These are phyloP conservation scores for Lachancea mirantina DNA, from an alignment of 805 yeast genomes.

Conservation along the genomic window DNA sequence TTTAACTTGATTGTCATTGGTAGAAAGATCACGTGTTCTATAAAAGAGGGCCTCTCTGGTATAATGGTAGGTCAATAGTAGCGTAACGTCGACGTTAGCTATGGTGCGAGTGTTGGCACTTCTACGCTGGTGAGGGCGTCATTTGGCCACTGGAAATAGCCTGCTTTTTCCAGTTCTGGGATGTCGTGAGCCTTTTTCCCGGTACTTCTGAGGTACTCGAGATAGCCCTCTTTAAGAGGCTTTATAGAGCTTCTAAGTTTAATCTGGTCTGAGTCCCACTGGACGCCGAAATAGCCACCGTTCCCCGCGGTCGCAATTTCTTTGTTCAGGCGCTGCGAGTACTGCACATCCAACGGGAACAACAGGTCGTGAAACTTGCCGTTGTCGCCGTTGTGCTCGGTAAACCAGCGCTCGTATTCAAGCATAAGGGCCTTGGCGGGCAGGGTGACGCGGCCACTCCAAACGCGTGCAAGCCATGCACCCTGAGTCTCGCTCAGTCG, in stretches of 20 bases:
- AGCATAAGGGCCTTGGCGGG: slow-evolving; percentile 46
- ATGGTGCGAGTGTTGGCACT: slow-evolving; percentile 12
- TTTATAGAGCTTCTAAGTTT: slow-evolving; percentile 39
- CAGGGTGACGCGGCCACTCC: slow-evolving; percentile 45
- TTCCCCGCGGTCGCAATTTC: slow-evolving; percentile 33
- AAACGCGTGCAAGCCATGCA: slow-evolving; percentile 53
- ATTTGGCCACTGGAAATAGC: slow-evolving; percentile 31
- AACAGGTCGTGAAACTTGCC: slow-evolving; percentile 45
- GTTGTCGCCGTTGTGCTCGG: slow-evolving; percentile 40
- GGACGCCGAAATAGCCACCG: slow-evolving; percentile 42
- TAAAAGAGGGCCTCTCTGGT: too few species aligned
- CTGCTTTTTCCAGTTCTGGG: slow-evolving; percentile 35
- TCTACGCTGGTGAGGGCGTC: slow-evolving; percentile 14
- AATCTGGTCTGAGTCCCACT: slow-evolving; percentile 45
- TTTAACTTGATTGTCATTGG: too few species aligned
- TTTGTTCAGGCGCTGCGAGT: slow-evolving; percentile 40
- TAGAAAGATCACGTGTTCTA: too few species aligned
- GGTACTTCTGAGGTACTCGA: slow-evolving; percentile 33
- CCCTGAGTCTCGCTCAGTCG: slow-evolving; percentile 56
- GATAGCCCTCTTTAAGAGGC: slow-evolving; percentile 39
- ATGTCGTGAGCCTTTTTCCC: slow-evolving; percentile 35
- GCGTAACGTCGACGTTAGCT: neutral
- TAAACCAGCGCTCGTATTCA: slow-evolving; percentile 35
- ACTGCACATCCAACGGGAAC: slow-evolving; percentile 53
- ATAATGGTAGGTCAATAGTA: too few species aligned